phyloP scores from a whole-genome alignment of 2,329 filamentous ascomycete species.

The Pestalotiopsis sp. region DNA sequence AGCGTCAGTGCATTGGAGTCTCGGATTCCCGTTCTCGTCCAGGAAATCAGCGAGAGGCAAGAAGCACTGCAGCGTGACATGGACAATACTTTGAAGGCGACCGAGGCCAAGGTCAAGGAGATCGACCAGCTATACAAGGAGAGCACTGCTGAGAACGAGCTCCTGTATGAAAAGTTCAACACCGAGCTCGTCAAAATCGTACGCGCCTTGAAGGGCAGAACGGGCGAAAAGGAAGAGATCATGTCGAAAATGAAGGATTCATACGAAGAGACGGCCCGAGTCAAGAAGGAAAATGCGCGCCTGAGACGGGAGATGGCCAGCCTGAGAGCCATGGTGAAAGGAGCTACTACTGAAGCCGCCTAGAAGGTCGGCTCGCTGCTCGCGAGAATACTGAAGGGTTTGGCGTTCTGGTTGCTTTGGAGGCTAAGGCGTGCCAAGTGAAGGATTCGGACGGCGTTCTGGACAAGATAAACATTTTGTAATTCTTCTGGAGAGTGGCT shows the following conservation, averaged over 20 bases:
- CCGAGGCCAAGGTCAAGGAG: slow-evolving; percentile 75
- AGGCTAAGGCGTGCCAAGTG: background rate
- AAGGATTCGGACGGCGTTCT: background rate
- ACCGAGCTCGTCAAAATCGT: slow-evolving; percentile 84
- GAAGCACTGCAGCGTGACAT: slow-evolving; percentile 68
- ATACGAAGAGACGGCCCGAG: slow-evolving; percentile 72
- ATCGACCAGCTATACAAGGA: slow-evolving; percentile 87
- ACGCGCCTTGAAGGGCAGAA: slow-evolving; percentile 69
- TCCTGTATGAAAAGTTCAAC: slow-evolving; percentile 90
- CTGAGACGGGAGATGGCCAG: slow-evolving; percentile 82
- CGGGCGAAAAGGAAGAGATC: slow-evolving; percentile 76
- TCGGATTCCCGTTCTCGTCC: slow-evolving; percentile 59
- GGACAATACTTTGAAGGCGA: slow-evolving; percentile 68
- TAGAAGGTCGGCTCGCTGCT: slow-evolving; percentile 11
- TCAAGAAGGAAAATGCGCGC: slow-evolving; percentile 84
- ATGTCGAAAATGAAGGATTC: slow-evolving; percentile 69
- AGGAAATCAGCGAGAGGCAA: slow-evolving; percentile 61
- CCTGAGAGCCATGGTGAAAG: slow-evolving; percentile 56
- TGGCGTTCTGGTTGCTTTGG: slow-evolving; percentile 9
- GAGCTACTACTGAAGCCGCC: slow-evolving; percentile 20
- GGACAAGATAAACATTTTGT: background rate
- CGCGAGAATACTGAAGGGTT: background rate
- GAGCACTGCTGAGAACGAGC: slow-evolving; percentile 85
- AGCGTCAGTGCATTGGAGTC: slow-evolving; percentile 68
- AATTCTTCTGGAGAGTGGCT: background rate